A percentile compares a stretch with the other conserved stretches of the same genome.
Conservation (phyloP, 352 stramenopile species). For the Hyaloperonospora brassicae region DNA sequence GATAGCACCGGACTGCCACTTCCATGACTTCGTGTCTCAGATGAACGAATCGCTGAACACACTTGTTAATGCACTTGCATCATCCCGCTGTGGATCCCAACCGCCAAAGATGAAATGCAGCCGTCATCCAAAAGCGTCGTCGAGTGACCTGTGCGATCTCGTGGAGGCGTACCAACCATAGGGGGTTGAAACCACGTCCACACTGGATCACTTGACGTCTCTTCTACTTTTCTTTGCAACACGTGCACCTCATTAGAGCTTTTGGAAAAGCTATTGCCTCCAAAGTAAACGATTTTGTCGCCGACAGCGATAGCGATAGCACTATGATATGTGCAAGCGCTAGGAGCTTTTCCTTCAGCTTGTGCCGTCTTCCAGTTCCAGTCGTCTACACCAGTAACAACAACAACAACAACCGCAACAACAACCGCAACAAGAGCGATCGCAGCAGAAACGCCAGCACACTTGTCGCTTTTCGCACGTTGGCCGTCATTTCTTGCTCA, state of each 20-base stretch:
- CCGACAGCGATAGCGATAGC: slow-evolving; percentile 54
- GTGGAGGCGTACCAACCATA: slow-evolving; percentile 61
- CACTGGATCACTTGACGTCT: slow-evolving; percentile 12
- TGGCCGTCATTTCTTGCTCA: too few relatives aligned
- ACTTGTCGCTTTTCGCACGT: too few relatives aligned
- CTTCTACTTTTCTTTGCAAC: slow-evolving; percentile 49
- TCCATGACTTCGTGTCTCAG: slow-evolving; percentile 87
- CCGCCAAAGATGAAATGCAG: slow-evolving; percentile 90
- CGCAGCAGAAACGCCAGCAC: too few relatives aligned
- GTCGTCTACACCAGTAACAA: slow-evolving; percentile 31
- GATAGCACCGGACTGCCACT: slow-evolving; percentile 62
- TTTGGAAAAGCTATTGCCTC: slow-evolving; percentile 87
- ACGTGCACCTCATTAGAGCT: slow-evolving; percentile 91
- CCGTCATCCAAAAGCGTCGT: slow-evolving; percentile 79
- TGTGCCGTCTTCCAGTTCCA: slow-evolving; percentile 89
- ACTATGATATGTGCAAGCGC: slow-evolving; percentile 87
- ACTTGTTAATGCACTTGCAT: slow-evolving; percentile 30
- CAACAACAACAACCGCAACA: not conserved
- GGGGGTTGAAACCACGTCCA: slow-evolving; percentile 88
- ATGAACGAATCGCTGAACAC: slow-evolving; percentile 88
- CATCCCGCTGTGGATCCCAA: slow-evolving; percentile 86
- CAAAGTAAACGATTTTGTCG: slow-evolving; percentile 87
- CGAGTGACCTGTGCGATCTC: slow-evolving; percentile 83
- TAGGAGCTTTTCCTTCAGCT: slow-evolving; percentile 82
- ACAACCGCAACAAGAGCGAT: too few relatives aligned